A percentile compares a stretch with the other conserved stretches of the same genome.
Conservation (phyloP, 1,284 basidiomycete species). For the Tilletia walkeri region DNA sequence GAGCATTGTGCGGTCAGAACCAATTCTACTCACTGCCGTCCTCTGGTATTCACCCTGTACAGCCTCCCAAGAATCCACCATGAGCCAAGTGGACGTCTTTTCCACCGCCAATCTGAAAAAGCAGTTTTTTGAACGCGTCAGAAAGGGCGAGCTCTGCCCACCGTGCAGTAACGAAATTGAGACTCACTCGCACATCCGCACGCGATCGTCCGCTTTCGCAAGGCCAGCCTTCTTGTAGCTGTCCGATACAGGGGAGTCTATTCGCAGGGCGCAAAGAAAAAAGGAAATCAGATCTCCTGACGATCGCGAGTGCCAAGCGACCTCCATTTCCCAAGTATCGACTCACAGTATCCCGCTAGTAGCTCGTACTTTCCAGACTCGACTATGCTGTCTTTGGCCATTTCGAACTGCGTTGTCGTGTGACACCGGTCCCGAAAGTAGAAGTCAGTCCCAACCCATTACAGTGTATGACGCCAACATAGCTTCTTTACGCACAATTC, state of each 20-base stretch:
- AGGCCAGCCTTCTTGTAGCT: conserved; percentile 55
- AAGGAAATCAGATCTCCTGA: no score
- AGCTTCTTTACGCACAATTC: conserved; percentile 18
- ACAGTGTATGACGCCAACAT: no score
- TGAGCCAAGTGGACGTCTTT: conserved; percentile 59
- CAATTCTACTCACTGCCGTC: conserved; percentile 64
- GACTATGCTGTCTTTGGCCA: conserved; percentile 91
- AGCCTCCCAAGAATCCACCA: conserved; percentile 97
- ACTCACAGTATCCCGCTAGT: conserved; percentile 73
- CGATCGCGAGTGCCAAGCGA: no score
- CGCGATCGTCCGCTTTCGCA: conserved; percentile 51
- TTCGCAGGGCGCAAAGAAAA: background rate
- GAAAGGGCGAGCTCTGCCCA: background rate
- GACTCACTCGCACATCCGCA: conserved; percentile 54
- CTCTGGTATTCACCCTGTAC: conserved; percentile 85
- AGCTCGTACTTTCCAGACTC: conserved; percentile 92
- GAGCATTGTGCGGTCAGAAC: background rate
- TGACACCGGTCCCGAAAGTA: background rate
- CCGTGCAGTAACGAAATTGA: background rate
- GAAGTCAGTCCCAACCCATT: no score
- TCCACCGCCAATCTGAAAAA: conserved; percentile 44
- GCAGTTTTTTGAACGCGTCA: background rate
- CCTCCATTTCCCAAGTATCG: no score
- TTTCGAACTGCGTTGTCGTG: conserved; percentile 67
- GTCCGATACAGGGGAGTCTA: conserved; percentile 72